Base-by-base conservation (phyloP, 257 asterid species). In the Primulina tabacum region DNA sequence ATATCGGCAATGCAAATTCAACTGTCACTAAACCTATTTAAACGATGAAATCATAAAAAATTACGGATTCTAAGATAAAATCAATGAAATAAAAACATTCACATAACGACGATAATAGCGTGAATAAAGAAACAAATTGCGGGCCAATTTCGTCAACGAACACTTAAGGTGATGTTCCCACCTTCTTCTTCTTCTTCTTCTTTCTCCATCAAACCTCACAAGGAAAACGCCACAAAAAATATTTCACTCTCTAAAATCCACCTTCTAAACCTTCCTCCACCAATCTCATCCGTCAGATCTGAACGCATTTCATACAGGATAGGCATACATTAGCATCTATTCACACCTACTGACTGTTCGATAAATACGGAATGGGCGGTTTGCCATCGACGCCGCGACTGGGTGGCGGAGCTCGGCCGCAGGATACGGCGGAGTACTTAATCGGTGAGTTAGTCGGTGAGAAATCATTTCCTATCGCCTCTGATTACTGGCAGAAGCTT, bases 401-500 rank as follows among this genome's bases (percentile, higher is more conserved):
- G 62, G 78, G 80, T 63, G 90, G 82, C 71, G 94, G 74, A 62
- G 81, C 73, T 69, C 82, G 89, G 76, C 92, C 88, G 79, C 81
- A 73, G 79, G 99, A 94, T 61, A 73, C 90, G 78, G 95, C 96
- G 66, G 97, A 89, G 84, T 79, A 84, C 72, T 73, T 91, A 70
- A 87, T 94, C 52, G 96, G 91, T 37, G 81, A 75, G 64, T 84
- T 89, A 65, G 86, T 91, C 26, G 96, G 96, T 2, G 97, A 87
- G 47, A 89, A 86, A 79, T 87, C 97, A 32, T 91, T 82, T 76
- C 93, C 96, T 38, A 79, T 94, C 35, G 64, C 71, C 63, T 91
- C 99, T 17, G 97, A 89, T 82, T 93, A 89, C 90, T 93, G 99
- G 99, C 88, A 89, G 89, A 86, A 89, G 90, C 96, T 93, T 73